Conservation (phyloP, 805 yeast genomes). For the Ogataea nitratoaversa region DNA sequence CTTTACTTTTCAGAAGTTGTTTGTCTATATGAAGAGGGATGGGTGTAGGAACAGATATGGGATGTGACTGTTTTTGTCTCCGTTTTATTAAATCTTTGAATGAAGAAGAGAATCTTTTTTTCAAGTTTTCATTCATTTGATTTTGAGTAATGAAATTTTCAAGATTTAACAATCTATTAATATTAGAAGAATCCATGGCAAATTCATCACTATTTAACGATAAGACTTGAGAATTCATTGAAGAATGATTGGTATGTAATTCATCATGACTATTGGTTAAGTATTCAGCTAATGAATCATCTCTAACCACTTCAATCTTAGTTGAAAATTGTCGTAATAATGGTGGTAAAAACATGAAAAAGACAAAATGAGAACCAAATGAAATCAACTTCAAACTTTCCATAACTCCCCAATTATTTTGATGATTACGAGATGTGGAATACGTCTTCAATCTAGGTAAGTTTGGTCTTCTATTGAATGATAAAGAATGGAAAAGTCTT, state of each 20-base stretch:
- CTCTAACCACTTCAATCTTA: conserved; percentile 26
- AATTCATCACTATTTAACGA: too few species aligned
- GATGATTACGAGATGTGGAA: background rate
- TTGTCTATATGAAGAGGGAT: too few species aligned
- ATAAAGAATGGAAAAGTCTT: background rate
- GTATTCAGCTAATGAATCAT: conserved; percentile 20
- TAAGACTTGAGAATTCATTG: background rate
- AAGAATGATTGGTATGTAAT: background rate
- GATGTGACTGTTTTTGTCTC: too few species aligned
- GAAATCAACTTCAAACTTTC: conserved; percentile 28
- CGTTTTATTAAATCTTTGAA: too few species aligned
- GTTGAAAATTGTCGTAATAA: conserved; percentile 25
- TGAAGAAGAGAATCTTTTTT: background rate
- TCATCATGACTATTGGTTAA: conserved; percentile 2
- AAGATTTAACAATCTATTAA: background rate
- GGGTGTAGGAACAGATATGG: too few species aligned
- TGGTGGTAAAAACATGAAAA: conserved; percentile 28
- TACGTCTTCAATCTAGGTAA: background rate
- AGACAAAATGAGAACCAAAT: conserved; percentile 29
- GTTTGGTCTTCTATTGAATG: conserved; percentile 6
- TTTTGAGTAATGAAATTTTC: background rate
- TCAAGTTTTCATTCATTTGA: background rate
- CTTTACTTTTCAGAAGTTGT: too few species aligned
- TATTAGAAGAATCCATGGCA: background rate
- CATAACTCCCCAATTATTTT: conserved; percentile 21